Evolutionary conservation across 495 filamentous ascomycete genomes (phyloP).

Genomic region (Penicillium bovifimosum): DNA sequence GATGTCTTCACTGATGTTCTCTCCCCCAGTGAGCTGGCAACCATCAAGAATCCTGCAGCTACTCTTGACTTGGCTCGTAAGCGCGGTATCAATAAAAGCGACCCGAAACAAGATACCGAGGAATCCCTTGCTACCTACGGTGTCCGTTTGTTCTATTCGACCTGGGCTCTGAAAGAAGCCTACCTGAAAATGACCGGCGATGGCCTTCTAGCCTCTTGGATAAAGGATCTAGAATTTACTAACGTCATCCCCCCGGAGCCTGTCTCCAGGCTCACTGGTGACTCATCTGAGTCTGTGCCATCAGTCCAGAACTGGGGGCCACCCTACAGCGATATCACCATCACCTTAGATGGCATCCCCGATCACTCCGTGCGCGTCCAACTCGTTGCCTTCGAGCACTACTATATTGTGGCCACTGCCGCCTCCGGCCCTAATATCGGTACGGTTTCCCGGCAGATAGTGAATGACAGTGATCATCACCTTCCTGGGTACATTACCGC

Average conservation of each 20-base stretch:
- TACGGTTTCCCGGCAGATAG: background rate
- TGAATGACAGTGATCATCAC: slow-evolving; percentile 7
- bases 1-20: slow-evolving; percentile 80
- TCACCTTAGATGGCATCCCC: slow-evolving; percentile 43
- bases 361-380: slow-evolving; percentile 55
- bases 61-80: slow-evolving; percentile 21
- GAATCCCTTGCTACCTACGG: slow-evolving; percentile 48
- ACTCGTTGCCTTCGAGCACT: slow-evolving; percentile 53
- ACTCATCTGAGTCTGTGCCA: slow-evolving; percentile 17
- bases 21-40: slow-evolving; percentile 48
- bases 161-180: slow-evolving; percentile 85
- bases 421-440: slow-evolving; percentile 33
- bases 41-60: slow-evolving; percentile 48
- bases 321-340: slow-evolving; percentile 45
- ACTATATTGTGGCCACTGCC: slow-evolving; percentile 59
- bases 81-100: slow-evolving; percentile 23
- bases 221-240: slow-evolving; percentile 62
- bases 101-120: slow-evolving; percentile 20
- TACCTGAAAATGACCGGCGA: slow-evolving; percentile 94
- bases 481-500: slow-evolving; percentile 1
- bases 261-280: background rate
- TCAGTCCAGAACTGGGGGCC: slow-evolving; percentile 41
- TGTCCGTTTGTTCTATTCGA: slow-evolving; percentile 76
- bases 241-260: slow-evolving; percentile 54
- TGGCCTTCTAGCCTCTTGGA: slow-evolving; percentile 74